Conservation (phyloP, 345 rosid species). For the Eucalyptus pauciflora region DNA sequence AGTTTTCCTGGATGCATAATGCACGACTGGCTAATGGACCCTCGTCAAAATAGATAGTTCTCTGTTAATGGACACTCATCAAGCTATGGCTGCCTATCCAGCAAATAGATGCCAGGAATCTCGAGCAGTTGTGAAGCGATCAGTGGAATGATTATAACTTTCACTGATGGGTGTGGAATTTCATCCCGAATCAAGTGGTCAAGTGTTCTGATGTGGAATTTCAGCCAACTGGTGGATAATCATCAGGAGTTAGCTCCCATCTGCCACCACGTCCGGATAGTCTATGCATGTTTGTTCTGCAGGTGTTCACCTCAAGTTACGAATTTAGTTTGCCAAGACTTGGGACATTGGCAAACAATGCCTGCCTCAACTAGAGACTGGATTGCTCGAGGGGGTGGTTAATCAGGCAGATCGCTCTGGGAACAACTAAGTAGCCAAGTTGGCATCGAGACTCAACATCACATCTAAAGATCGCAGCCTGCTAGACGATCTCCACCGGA, state of each 20-base stretch:
- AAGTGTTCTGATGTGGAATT: neutral
- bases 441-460: neutral
- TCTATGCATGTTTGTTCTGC: neutral
- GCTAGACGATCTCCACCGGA: neutral
- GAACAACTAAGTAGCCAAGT: neutral
- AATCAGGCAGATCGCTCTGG: neutral
- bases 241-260: neutral
- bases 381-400: neutral
- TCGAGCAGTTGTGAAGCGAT: neutral
- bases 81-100: neutral
- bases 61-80: neutral
- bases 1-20: neutral
- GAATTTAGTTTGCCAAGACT: neutral
- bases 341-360: neutral
- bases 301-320: neutral
- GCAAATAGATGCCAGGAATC: neutral
- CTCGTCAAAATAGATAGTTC: neutral
- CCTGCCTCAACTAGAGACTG: neutral
- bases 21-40: neutral
- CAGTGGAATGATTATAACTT: neutral
- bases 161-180: neutral
- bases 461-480: neutral
- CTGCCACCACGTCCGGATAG: fast-evolving
- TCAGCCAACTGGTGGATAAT: neutral
- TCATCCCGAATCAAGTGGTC: neutral